These are phyloP conservation scores for Mycena galericulata DNA, from an alignment of 768 basidiomycete genomes.

Conservation along the genomic window DNA sequence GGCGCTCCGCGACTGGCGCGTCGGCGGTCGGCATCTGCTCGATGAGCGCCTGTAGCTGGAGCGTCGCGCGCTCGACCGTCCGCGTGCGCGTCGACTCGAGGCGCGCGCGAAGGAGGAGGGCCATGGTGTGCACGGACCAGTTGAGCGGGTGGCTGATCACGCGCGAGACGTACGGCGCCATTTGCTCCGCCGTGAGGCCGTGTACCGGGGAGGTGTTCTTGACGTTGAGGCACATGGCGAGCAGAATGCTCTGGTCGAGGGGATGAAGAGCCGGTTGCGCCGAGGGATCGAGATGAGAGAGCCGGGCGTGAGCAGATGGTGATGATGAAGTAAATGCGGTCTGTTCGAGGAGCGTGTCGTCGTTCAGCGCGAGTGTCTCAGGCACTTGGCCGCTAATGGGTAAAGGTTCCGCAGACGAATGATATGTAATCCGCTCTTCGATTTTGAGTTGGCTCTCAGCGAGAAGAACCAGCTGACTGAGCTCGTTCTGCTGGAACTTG, in stretches of 20 bases:
- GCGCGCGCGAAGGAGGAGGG: slow-evolving; percentile 91
- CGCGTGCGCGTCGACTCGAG: slow-evolving; percentile 90
- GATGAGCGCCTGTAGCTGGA: slow-evolving; percentile 95
- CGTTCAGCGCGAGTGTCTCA: slow-evolving; percentile 87
- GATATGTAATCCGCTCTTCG: slow-evolving; percentile 15
- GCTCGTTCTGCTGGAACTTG: slow-evolving; percentile 88
- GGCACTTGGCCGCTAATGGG: slow-evolving; percentile 60
- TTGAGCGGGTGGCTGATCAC: slow-evolving; percentile 91
- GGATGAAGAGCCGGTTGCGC: slow-evolving; percentile 91
- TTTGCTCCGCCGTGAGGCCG: slow-evolving; percentile 92
- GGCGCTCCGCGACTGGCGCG: slow-evolving; percentile 76
- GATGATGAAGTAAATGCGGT: slow-evolving; percentile 90
- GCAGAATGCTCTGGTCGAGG: slow-evolving; percentile 92
- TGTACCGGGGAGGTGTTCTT: slow-evolving; percentile 91
- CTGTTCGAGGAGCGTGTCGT: slow-evolving; percentile 95
- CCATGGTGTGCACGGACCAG: slow-evolving; percentile 98
- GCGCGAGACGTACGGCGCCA: slow-evolving; percentile 91
- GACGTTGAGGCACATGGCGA: slow-evolving; percentile 90
- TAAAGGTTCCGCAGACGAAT: slow-evolving; percentile 20
- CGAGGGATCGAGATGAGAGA: slow-evolving; percentile 83
- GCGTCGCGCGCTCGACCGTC: slow-evolving; percentile 91
- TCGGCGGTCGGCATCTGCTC: slow-evolving; percentile 96
- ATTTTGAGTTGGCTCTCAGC: slow-evolving; percentile 78
- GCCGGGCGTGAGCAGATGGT: slow-evolving; percentile 53
- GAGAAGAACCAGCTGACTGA: slow-evolving; percentile 92